phyloP scores from a whole-genome alignment of 73 alveolate genomes.

The Effrenium voratum region DNA sequence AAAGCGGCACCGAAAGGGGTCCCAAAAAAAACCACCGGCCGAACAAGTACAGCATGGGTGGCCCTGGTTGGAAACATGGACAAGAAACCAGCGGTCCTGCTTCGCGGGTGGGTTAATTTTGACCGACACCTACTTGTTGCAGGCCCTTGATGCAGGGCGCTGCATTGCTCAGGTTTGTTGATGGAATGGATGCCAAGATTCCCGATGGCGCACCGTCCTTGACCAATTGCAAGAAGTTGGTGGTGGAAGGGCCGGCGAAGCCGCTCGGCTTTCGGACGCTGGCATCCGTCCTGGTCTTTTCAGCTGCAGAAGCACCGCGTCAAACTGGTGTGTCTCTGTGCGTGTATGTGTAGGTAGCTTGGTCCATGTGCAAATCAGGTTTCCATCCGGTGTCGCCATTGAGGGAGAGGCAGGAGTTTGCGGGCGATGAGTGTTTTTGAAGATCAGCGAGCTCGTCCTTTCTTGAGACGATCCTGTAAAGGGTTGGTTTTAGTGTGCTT shows the following conservation, averaged over 20 bases:
- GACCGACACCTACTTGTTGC: too few species aligned
- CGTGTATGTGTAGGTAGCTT: background rate
- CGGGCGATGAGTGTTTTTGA: background rate
- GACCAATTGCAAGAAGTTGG: slow-evolving; percentile 21
- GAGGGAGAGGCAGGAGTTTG: background rate
- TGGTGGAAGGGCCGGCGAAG: background rate
- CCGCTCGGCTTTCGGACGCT: background rate
- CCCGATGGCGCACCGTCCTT: slow-evolving; percentile 14
- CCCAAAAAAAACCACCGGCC: too few species aligned
- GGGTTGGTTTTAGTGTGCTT: background rate
- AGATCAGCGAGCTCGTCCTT: background rate
- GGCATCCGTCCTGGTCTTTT: too few species aligned
- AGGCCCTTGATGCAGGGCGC: too few species aligned
- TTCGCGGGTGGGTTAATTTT: too few species aligned
- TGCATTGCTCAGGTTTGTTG: background rate
- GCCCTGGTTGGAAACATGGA: too few species aligned
- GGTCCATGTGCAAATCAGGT: background rate
- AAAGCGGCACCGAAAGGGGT: too few species aligned
- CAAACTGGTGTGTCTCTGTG: background rate
- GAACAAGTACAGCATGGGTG: too few species aligned
- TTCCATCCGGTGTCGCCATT: background rate
- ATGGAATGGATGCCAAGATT: slow-evolving; percentile 7
- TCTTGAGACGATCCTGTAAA: background rate
- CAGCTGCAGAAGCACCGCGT: background rate
- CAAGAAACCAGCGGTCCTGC: too few species aligned